These are phyloP conservation scores for Starmerella bacillaris DNA, from an alignment of 805 yeast species.

Conservation along the genomic window DNA sequence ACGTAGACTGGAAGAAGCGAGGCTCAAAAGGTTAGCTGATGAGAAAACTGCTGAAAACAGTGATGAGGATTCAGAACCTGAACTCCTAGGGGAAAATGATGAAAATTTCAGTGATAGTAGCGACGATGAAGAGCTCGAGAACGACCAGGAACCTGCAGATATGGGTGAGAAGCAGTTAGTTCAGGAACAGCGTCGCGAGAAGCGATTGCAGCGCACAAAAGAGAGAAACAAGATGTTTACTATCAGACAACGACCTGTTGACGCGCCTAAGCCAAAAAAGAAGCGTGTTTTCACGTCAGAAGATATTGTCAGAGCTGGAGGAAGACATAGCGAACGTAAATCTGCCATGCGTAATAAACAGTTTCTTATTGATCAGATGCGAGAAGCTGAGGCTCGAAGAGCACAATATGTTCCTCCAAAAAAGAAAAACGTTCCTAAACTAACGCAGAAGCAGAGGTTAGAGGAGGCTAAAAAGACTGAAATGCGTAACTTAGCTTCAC, in stretches of 20 bases:
- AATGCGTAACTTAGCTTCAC: slow-evolving; percentile 48
- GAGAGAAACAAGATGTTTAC: slow-evolving; percentile 21
- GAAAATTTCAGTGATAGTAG: slow-evolving; percentile 29
- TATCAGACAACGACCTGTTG: slow-evolving; percentile 23
- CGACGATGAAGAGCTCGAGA: slow-evolving; percentile 27
- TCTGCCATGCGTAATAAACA: slow-evolving; percentile 63
- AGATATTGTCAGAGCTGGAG: slow-evolving; percentile 30
- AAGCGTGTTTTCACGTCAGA: slow-evolving; percentile 10
- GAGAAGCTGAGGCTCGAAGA: slow-evolving; percentile 46
- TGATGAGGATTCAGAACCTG: slow-evolving; percentile 9
- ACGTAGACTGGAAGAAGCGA: slow-evolving; percentile 3
- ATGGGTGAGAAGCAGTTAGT: slow-evolving; percentile 51
- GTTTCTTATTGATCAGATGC: slow-evolving; percentile 54
- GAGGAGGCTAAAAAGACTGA: slow-evolving; percentile 84
- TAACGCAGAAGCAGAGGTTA: slow-evolving; percentile 54
- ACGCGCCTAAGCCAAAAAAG: slow-evolving; percentile 11
- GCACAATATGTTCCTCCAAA: slow-evolving; percentile 24
- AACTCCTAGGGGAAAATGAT: slow-evolving; percentile 17
- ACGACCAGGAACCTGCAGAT: slow-evolving; percentile 35
- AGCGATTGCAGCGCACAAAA: slow-evolving; percentile 17
- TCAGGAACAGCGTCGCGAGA: slow-evolving; percentile 24
- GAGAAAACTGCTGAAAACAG: slow-evolving; percentile 1
- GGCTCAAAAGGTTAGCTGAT: not conserved
- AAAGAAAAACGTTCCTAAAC: slow-evolving; percentile 17
- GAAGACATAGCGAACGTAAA: slow-evolving; percentile 52